These are phyloP conservation scores for Solanum pennellii DNA, from an alignment of 257 asterid species.

Conservation along the genomic window DNA sequence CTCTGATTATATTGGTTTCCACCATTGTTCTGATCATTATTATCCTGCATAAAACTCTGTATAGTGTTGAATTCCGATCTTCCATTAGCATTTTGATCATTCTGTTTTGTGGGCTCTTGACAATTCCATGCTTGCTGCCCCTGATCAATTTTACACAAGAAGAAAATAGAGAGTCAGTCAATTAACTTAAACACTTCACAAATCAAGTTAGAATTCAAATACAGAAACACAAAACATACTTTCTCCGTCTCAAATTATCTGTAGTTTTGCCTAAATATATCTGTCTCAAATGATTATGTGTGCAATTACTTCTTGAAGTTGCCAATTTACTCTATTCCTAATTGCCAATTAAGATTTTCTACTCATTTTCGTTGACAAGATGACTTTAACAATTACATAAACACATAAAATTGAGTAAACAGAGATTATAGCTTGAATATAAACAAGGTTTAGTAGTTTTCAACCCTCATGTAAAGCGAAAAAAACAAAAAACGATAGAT, in stretches of 20 bases:
- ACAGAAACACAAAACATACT: not conserved
- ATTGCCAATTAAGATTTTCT: not conserved
- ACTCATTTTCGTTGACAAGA: not conserved
- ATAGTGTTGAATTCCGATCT: constrained; percentile 14
- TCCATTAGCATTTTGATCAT: constrained; percentile 9
- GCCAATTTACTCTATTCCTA: not conserved
- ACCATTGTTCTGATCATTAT: constrained; percentile 8
- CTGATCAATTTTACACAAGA: constrained; percentile 10
- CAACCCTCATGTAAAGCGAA: not conserved
- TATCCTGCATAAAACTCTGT: constrained; percentile 35
- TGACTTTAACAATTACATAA: not conserved
- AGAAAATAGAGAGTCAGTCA: not conserved
- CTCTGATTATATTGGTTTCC: constrained; percentile 21
- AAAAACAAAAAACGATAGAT: not conserved
- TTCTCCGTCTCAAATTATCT: not conserved
- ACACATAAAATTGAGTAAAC: not conserved
- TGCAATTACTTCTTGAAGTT: not conserved
- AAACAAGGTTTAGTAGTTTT: not conserved
- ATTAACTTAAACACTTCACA: not conserved
- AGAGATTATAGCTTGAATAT: not conserved
- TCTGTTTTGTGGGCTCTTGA: constrained; percentile 23
- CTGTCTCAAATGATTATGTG: not conserved
- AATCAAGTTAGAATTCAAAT: not conserved
- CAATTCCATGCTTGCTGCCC: constrained; percentile 33
- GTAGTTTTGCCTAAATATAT: not conserved